phyloP scores from a whole-genome alignment of 75 land plant genomes.

The Cupressus sempervirens region DNA sequence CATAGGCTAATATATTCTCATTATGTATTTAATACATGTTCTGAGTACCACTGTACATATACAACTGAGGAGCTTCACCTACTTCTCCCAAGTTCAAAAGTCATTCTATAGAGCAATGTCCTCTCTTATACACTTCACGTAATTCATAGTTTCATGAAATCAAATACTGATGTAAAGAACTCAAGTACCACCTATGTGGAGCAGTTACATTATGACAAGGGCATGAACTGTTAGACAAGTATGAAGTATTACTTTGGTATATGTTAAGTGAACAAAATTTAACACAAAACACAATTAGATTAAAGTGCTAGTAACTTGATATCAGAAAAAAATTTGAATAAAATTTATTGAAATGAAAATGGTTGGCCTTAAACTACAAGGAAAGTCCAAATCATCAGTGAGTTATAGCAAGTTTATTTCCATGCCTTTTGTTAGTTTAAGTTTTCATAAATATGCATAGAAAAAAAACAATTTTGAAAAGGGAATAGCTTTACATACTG shows the following conservation, averaged over 20 bases:
- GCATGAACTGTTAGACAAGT: neutral
- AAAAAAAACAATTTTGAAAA: neutral
- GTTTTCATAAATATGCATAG: neutral
- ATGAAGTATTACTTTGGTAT: neutral
- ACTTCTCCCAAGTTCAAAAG: neutral
- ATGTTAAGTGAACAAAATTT: neutral
- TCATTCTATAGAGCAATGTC: neutral
- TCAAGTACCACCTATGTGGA: neutral
- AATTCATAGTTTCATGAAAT: neutral
- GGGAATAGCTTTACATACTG: conserved; percentile 48
- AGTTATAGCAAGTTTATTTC: neutral
- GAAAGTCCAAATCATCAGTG: neutral
- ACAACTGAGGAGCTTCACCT: neutral
- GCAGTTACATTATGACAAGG: neutral
- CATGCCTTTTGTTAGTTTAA: neutral
- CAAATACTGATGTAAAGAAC: neutral
- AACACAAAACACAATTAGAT: neutral
- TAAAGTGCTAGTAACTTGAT: neutral
- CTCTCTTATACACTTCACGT: neutral
- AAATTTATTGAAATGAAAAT: neutral
- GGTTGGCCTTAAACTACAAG: neutral
- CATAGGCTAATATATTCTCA: neutral
- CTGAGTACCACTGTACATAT: no score
- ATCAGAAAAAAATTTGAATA: neutral
- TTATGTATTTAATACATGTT: neutral